A percentile compares a stretch with the other conserved stretches of the same genome.
phyloP scores from a whole-genome alignment of 352 stramenopile species.

The Phytophthora hibernalis region DNA sequence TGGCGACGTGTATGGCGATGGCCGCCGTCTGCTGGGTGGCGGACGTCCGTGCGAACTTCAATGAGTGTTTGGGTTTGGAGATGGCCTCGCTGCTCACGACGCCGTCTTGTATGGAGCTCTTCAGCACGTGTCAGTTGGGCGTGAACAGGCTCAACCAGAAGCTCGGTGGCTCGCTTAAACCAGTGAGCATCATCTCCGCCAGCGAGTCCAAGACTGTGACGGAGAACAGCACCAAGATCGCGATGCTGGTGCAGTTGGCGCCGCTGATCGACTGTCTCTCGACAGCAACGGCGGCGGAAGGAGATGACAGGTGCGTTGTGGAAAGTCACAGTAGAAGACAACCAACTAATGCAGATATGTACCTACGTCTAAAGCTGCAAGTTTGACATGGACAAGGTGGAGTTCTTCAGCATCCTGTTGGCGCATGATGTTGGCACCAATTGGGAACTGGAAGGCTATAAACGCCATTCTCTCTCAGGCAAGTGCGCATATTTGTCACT shows the following conservation, averaged over 20 bases:
- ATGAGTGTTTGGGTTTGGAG: slow-evolving; percentile 64
- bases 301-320: slow-evolving; percentile 20
- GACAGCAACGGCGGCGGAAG: not conserved
- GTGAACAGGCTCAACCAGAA: slow-evolving; percentile 65
- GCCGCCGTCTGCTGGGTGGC: slow-evolving; percentile 12
- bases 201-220: slow-evolving; percentile 52
- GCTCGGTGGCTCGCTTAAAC: slow-evolving; percentile 44
- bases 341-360: not conserved
- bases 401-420: slow-evolving; percentile 75
- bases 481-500: slow-evolving; percentile 19
- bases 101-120: slow-evolving; percentile 48
- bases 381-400: slow-evolving; percentile 66
- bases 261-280: slow-evolving; percentile 47
- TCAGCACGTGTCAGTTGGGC: slow-evolving; percentile 51
- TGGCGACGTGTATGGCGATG: slow-evolving; percentile 6
- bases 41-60: slow-evolving; percentile 42
- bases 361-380: slow-evolving; percentile 44
- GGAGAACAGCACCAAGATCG: slow-evolving; percentile 51
- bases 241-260: slow-evolving; percentile 64
- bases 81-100: slow-evolving; percentile 45
- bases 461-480: slow-evolving; percentile 62
- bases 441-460: slow-evolving; percentile 67
- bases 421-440: slow-evolving; percentile 33
- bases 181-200: slow-evolving; percentile 73
- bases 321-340: not conserved